Evolutionary conservation across 805 yeast genomes (phyloP).

Genomic region (Sugiyamaella chiloensis): DNA sequence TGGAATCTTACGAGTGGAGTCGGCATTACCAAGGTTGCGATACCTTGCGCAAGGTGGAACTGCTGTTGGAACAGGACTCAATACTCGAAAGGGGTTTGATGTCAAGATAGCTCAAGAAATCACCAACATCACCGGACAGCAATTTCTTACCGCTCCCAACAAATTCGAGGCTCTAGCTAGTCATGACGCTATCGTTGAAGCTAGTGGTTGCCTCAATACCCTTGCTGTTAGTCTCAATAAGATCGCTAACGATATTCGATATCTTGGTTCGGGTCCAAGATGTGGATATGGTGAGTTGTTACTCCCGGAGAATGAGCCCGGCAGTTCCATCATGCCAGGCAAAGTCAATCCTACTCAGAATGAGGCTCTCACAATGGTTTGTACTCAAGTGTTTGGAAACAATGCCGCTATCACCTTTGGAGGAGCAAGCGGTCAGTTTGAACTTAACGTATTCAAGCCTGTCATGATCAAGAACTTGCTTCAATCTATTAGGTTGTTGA

Average conservation of each 20-base stretch:
- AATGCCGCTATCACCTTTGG: conserved; percentile 92
- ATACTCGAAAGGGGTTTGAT: conserved; percentile 89
- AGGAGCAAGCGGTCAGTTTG: conserved; percentile 98
- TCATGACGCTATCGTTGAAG: conserved; percentile 97
- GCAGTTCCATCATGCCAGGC: conserved; percentile 99
- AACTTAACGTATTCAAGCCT: conserved; percentile 97
- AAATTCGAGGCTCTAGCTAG: conserved; percentile 99
- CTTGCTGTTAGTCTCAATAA: conserved; percentile 90
- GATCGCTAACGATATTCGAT: conserved; percentile 97
- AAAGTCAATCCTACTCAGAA: conserved; percentile 99
- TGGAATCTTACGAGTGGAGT: conserved; percentile 85
- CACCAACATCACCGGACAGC: conserved; percentile 78
- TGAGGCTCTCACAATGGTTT: conserved; percentile 98
- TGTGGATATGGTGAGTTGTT: conserved; percentile 97
- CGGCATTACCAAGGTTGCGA: conserved; percentile 68
- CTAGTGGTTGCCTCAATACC: conserved; percentile 95
- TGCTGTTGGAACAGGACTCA: conserved; percentile 98
- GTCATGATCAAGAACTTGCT: conserved; percentile 88
- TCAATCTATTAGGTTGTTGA: conserved; percentile 80
- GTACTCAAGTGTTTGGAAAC: conserved; percentile 97
- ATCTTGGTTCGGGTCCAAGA: conserved; percentile 98
- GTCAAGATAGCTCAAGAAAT: conserved; percentile 84
- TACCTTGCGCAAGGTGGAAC: conserved; percentile 98
- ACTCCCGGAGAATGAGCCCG: conserved; percentile 98
- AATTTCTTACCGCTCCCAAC: conserved; percentile 94